These are phyloP conservation scores for Saccharomyces paradoxus DNA, from an alignment of 805 yeast species.

Conservation along the genomic window DNA sequence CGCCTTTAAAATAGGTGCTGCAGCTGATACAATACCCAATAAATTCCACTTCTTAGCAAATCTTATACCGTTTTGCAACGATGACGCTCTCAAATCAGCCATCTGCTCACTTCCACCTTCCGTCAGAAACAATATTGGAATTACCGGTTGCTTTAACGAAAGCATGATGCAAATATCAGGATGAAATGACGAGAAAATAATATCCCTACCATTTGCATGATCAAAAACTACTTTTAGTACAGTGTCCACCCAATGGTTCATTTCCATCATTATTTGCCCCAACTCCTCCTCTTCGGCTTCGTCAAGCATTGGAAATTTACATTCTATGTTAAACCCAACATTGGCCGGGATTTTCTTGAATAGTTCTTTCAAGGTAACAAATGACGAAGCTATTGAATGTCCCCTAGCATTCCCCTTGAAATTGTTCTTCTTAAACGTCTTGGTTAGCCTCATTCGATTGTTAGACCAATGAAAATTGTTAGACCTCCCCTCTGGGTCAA, in stretches of 20 bases:
- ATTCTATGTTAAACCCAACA: conserved; percentile 91
- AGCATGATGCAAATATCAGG: conserved; percentile 85
- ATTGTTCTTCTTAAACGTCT: conserved; percentile 76
- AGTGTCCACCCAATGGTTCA: conserved; percentile 84
- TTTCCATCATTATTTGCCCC: conserved; percentile 75
- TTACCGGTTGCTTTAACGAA: conserved; percentile 85
- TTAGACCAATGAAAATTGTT: conserved; percentile 6
- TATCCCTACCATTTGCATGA: conserved; percentile 68
- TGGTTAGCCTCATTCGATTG: conserved; percentile 76
- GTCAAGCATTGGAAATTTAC: conserved; percentile 91
- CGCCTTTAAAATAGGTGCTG: conserved; percentile 75
- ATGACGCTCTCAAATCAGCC: conserved; percentile 85
- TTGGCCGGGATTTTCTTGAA: conserved; percentile 71
- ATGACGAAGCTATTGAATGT: conserved; percentile 78
- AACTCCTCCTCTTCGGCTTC: conserved; percentile 85
- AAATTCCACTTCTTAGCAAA: conserved; percentile 88
- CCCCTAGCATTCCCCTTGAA: conserved; percentile 94
- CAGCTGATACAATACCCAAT: conserved; percentile 85
- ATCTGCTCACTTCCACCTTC: conserved; percentile 78
- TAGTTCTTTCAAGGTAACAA: conserved; percentile 79
- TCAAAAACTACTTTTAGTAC: conserved; percentile 74
- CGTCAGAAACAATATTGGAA: conserved; percentile 83
- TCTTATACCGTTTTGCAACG: conserved; percentile 83
- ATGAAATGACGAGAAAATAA: conserved; percentile 86
- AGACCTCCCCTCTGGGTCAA: neutral